Conservation (phyloP, 345 rosid genomes). For the Eucalyptus virginea region DNA sequence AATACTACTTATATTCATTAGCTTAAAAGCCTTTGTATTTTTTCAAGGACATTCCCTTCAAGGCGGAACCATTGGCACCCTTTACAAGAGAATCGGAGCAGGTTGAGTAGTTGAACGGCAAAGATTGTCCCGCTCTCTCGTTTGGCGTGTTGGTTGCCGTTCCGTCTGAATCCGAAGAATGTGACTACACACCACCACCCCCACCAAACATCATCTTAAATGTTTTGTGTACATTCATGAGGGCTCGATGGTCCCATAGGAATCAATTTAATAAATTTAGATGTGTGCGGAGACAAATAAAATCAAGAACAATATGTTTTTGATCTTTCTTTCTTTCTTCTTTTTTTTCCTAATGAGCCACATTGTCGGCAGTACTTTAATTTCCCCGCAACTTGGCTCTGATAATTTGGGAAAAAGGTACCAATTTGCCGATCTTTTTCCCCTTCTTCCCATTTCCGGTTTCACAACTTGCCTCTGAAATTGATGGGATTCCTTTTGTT, state of each 20-base stretch:
- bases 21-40: background rate
- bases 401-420: background rate
- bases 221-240: background rate
- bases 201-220: background rate
- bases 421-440: background rate
- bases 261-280: background rate
- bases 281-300: background rate
- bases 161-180: background rate
- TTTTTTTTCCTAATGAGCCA: background rate
- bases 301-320: background rate
- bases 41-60: background rate
- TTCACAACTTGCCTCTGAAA: background rate
- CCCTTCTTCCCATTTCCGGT: background rate
- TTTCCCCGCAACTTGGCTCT: background rate
- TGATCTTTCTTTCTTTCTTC: background rate
- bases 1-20: background rate
- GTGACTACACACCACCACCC: background rate
- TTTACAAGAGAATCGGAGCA: background rate
- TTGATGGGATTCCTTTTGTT: background rate
- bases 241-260: background rate
- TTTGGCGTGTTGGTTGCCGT: background rate
- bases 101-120: background rate
- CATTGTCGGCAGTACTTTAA: background rate
- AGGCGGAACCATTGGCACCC: background rate
- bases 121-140: background rate